Evolutionary conservation across 768 basidiomycete genomes (phyloP).

Genomic region (Sporobolomyces roseus): DNA sequence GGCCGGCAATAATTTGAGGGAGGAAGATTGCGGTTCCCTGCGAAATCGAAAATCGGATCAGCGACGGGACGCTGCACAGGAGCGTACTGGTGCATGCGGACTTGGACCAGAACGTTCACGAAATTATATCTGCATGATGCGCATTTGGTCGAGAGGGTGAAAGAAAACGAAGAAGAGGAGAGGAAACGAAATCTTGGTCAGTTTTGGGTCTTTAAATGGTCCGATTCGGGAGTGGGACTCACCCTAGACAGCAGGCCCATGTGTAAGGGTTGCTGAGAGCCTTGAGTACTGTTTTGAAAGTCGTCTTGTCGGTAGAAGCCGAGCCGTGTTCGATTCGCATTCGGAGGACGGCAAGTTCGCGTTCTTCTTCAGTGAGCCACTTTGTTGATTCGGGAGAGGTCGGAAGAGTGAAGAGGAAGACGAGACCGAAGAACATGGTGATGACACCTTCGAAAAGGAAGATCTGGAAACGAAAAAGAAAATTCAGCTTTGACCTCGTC

Average conservation of each 20-base stretch:
- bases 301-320: conserved; percentile 61
- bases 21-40: conserved; percentile 73
- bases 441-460: conserved; percentile 34
- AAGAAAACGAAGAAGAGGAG: conserved; percentile 14
- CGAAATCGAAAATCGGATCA: too few relatives aligned
- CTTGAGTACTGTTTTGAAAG: conserved; percentile 60
- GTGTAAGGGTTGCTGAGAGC: conserved; percentile 46
- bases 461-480: neutral
- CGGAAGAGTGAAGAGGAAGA: conserved; percentile 61
- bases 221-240: neutral
- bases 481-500: neutral
- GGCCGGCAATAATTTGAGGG: conserved; percentile 65
- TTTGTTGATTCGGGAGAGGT: conserved; percentile 67
- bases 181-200: too few relatives aligned
- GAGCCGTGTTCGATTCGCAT: conserved; percentile 65
- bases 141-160: neutral
- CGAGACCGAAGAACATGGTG: conserved; percentile 53
- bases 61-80: neutral
- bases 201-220: too few relatives aligned
- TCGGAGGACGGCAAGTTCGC: conserved; percentile 62
- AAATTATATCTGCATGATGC: too few relatives aligned
- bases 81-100: neutral
- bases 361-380: conserved; percentile 56
- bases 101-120: conserved; percentile 51
- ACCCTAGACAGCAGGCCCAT: conserved; percentile 26